Base-by-base conservation (phyloP, 306 rosid species). In the Castanea mollissima region DNA sequence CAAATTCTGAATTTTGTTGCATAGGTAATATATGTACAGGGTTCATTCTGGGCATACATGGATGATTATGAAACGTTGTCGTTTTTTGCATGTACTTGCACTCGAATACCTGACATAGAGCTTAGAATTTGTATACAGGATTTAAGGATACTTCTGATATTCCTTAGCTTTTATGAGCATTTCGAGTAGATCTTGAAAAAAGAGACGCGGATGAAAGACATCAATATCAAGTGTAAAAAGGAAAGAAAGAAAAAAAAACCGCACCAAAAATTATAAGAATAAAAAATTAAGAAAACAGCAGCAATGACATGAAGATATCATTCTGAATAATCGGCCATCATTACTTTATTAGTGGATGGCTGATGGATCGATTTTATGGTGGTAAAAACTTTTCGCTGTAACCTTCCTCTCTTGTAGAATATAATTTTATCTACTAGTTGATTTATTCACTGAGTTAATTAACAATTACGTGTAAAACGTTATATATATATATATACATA, bases 41-140 rank as follows among this genome's bases (percentile, higher is more conserved):
- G 62, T 54, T 68, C 19, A 56, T 62, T 74, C 79, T 73, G 56
- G 82, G 83, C 71, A 41, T 75, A 41, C 70, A 59, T 74, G 79
- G 73, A 78, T 55, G 65, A 78, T 80, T 58, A 80, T 87, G 54
- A 54, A 65, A 60, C 78, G 75, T 82, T 85, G 91, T 87, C 90
- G 81, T 82, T 81, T 83, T 81, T 74, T 81, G 87, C 84, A 83
- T 77, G 80, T 87, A 85, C 85, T 55, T 74, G 83, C 80, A 44
- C 86, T 86, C 78, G 75, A 80, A 74, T 72, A 71, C 82, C 86
- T 83, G 90, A 83, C 90, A 72, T 27, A 81, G 65, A 81, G 92
- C 89, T 86, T 20, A 81, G 89, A 79, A 73, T 68, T 76, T 55
- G 76, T 68, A 78, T 71, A 78, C 93, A 78, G 21, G 81, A 57